Percentiles rank a stretch among this genome's conserved stretches.
phyloP scores from a whole-genome alignment of 768 basidiomycete species.

The Gymnopilus dilepis region DNA sequence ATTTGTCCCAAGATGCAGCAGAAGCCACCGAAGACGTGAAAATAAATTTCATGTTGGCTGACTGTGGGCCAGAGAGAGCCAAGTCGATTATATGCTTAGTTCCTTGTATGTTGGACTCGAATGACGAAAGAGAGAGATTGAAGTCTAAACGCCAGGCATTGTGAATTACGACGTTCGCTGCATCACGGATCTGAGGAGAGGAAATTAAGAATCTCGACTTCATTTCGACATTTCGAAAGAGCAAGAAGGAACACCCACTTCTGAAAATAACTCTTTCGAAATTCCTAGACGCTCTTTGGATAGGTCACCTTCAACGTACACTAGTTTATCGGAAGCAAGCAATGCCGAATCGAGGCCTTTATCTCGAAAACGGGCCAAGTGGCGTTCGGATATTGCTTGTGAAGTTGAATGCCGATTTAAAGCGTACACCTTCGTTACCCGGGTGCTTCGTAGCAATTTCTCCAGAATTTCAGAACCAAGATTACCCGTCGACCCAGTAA shows the following conservation, averaged over 20 bases:
- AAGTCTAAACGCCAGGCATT: conserved; percentile 55
- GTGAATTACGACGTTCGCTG: conserved; percentile 45
- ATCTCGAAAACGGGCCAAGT: conserved; percentile 34
- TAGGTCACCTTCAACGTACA: conserved; percentile 43
- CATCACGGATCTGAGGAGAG: conserved; percentile 28
- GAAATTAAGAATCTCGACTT: background rate
- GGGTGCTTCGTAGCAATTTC: conserved; percentile 28
- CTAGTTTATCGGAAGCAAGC: conserved; percentile 36
- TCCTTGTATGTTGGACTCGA: conserved; percentile 46
- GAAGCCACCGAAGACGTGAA: conserved; percentile 44
- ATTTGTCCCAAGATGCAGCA: conserved; percentile 34
- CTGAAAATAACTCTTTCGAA: conserved; percentile 24
- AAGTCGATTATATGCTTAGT: conserved; percentile 46
- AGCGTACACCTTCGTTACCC: conserved; percentile 33
- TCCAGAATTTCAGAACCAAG: conserved; percentile 43
- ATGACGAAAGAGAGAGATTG: conserved; percentile 47
- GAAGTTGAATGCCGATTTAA: conserved; percentile 32
- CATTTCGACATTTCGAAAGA: background rate
- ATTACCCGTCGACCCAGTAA: conserved; percentile 49
- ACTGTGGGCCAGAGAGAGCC: conserved; percentile 33
- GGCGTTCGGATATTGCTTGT: conserved; percentile 25
- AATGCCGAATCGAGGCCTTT: conserved; percentile 33
- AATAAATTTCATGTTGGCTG: conserved; percentile 37
- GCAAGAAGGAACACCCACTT: conserved; percentile 26
- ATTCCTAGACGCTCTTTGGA: conserved; percentile 35